phyloP scores from a whole-genome alignment of 148 eudicot species.

The Talinum fruticosum region DNA sequence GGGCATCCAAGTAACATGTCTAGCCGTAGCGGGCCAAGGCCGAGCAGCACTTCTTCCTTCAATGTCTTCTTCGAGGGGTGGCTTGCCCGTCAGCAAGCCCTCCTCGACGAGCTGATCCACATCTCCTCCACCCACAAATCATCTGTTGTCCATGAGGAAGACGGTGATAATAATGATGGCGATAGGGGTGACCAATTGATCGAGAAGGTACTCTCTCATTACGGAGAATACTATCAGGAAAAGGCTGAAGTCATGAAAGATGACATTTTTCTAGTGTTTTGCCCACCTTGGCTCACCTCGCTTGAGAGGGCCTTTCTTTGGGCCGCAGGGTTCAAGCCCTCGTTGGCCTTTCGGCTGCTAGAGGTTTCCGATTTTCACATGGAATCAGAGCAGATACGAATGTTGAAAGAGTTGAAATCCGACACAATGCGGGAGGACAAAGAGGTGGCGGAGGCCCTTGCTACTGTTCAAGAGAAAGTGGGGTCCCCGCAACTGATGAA shows the following conservation, averaged over 20 bases:
- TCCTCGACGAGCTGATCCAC: conserved; percentile 10
- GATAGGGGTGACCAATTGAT: neutral
- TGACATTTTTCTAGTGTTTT: conserved; percentile 29
- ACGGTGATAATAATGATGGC: no score
- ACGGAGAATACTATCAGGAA: conserved; percentile 30
- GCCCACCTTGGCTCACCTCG: conserved; percentile 40
- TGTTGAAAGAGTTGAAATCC: neutral
- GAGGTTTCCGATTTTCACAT: neutral
- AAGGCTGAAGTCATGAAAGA: conserved; percentile 19
- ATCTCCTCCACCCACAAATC: neutral
- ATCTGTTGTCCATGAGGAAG: neutral
- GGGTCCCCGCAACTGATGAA: conserved; percentile 10
- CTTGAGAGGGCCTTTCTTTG: conserved; percentile 39
- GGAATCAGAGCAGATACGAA: neutral
- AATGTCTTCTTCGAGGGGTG: conserved; percentile 6
- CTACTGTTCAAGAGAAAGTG: conserved; percentile 23
- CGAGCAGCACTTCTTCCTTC: neutral
- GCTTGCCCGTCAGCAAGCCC: conserved; percentile 22
- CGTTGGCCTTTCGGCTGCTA: conserved; percentile 17
- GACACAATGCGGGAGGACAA: conserved; percentile 18
- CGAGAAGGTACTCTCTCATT: conserved; percentile 26
- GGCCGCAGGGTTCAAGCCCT: conserved; percentile 41
- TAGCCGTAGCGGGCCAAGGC: neutral
- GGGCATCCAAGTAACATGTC: neutral
- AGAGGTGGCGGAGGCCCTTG: conserved; percentile 6